These are phyloP conservation scores for Pyricularia pennisetigena DNA, from an alignment of 2,329 filamentous ascomycete genomes.

Conservation along the genomic window DNA sequence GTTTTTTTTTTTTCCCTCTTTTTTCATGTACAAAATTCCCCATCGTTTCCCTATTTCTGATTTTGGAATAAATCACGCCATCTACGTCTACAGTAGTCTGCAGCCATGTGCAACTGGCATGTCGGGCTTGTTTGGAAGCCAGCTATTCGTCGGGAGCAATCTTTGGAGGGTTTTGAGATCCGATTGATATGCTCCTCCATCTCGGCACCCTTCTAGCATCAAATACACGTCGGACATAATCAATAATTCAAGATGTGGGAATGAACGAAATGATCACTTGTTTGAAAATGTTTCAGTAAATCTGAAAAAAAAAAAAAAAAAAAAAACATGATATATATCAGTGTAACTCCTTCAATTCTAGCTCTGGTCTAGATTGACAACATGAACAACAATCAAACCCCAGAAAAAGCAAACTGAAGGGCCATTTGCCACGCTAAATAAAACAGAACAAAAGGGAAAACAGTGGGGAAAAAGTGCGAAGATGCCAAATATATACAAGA, in stretches of 20 bases:
- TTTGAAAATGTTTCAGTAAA: neutral
- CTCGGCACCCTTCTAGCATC: neutral
- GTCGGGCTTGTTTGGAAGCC: too few species aligned
- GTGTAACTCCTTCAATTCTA: neutral
- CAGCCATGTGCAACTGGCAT: too few species aligned
- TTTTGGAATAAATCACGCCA: neutral
- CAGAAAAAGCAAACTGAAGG: neutral
- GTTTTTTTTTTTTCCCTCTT: neutral
- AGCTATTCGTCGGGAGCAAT: too few species aligned
- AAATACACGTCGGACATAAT: neutral
- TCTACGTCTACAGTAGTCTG: neutral
- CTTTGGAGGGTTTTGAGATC: too few species aligned
- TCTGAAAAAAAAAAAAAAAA: too few species aligned
- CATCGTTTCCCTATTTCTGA: neutral
- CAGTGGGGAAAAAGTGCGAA: neutral
- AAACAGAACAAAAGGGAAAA: neutral
- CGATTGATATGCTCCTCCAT: neutral
- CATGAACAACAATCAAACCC: neutral
- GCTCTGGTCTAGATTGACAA: neutral
- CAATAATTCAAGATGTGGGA: neutral
- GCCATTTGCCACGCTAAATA: neutral
- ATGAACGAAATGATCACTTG: neutral
- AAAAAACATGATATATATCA: neutral
- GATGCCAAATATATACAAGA: neutral
- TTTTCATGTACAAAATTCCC: neutral